Conservation (phyloP, 768 basidiomycete genomes). For the Tricholoma saponaceum region DNA sequence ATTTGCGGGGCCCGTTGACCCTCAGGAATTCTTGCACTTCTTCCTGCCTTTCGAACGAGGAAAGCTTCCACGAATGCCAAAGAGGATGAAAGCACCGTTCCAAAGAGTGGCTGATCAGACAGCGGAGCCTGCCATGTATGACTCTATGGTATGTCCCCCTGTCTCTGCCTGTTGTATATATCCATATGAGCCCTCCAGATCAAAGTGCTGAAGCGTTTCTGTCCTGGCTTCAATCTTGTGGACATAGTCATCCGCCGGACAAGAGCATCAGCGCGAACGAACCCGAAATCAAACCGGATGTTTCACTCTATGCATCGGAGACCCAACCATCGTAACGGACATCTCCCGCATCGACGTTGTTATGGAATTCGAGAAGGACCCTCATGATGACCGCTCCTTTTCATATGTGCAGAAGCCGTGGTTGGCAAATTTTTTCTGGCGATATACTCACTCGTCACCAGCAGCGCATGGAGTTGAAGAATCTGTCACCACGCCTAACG, state of each 20-base stretch:
- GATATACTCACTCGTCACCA: neutral
- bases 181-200: neutral
- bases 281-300: neutral
- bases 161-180: neutral
- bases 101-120: too few species aligned
- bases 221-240: neutral
- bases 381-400: slow-evolving; percentile 2
- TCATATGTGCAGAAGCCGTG: neutral
- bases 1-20: neutral
- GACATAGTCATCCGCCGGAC: neutral
- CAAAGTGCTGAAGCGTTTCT: neutral
- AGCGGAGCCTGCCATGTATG: too few species aligned
- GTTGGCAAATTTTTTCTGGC: slow-evolving; percentile 2
- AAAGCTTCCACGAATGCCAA: too few species aligned
- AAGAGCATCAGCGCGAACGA: neutral
- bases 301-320: neutral
- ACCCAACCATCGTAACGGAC: neutral
- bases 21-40: neutral
- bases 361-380: slow-evolving; percentile 7
- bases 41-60: neutral
- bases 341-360: neutral
- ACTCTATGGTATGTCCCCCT: neutral
- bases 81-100: too few species aligned
- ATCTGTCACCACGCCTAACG: slow-evolving; percentile 12
- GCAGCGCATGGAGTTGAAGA: slow-evolving; percentile 7